Evolutionary conservation across 805 yeast genomes (phyloP), one percentile per base, ranked within the genome.

Genomic region (Candida incommunis): DNA sequence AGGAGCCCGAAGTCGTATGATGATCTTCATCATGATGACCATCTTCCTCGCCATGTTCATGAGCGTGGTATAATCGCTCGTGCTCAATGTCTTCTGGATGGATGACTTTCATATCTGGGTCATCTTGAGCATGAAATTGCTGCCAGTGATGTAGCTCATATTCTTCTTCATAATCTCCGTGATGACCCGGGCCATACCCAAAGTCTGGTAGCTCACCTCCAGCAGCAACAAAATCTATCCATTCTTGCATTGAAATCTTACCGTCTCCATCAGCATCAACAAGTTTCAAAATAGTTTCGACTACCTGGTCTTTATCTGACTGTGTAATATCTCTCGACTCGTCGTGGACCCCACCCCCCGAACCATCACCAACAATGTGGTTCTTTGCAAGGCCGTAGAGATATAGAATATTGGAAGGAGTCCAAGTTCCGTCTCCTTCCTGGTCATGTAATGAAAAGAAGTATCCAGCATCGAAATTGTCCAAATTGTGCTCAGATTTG

Each of bases 121-220:
- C 96, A 46, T 70, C 64, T 51, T 83, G 60, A n/a, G 59, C 53
- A 49, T 65, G 69, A 46, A 51, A 61, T 63, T 86, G 69, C 48
- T 79, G 74, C 96, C 96, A 90, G 61, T 88, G 97, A 61, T 88
- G 96, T 46, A 84, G 79, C 60, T 90, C 96, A 59, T 88, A 90
- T 60, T 88, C 96, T 53, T 76, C 73, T 62, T 88, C 97, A 57
- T 87, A 90, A 64, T 85, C 95, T 27, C 87, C 80, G 64, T 88
- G 96, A 58, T 88, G 96, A 23, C 95, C 95, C 4, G 85, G 88
- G 24, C 96, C 97, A 48, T 80, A 78, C 5, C 95, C 94, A 60
- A 88, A 77, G 61, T 90, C 96, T 1, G 96, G 96, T 57, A 90
- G 74, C 50, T 75, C 74, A 1, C 82, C 80, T 5, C 94, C 94